Conservation (phyloP, 1,284 basidiomycete species). For the Naganishia liquefaciens region DNA sequence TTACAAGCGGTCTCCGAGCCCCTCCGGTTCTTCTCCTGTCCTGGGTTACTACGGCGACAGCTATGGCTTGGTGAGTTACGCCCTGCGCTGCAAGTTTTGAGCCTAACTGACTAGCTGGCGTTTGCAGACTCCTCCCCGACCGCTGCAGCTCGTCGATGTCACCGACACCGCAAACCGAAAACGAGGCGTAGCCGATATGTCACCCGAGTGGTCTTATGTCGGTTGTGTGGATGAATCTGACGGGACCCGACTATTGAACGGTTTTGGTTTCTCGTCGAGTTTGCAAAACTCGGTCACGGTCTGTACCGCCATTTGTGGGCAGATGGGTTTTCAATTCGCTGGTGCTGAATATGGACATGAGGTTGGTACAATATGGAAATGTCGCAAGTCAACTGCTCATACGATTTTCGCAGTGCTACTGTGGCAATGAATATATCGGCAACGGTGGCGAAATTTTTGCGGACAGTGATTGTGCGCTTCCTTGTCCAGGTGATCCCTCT, state of each 20-base stretch:
- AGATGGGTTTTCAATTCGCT: slow-evolving; percentile 45
- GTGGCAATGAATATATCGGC: slow-evolving; percentile 41
- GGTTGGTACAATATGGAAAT: slow-evolving; percentile 33
- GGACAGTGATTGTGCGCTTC: slow-evolving; percentile 40
- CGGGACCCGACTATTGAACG: slow-evolving; percentile 45
- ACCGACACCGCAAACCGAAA: not conserved
- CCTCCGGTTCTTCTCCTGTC: not conserved
- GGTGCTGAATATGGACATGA: slow-evolving; percentile 50
- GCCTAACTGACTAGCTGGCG: not conserved
- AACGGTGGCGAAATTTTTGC: slow-evolving; percentile 38
- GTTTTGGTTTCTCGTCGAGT: slow-evolving; percentile 47
- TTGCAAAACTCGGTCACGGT: slow-evolving; percentile 29
- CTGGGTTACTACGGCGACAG: slow-evolving; percentile 9
- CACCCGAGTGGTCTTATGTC: slow-evolving; percentile 47
- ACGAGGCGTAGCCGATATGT: slow-evolving; percentile 35
- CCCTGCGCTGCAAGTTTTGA: not conserved
- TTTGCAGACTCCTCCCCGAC: slow-evolving; percentile 9
- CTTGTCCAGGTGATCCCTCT: slow-evolving; percentile 43
- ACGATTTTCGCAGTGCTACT: slow-evolving; percentile 44
- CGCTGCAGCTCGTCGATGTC: slow-evolving; percentile 7
- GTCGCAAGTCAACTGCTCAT: not conserved
- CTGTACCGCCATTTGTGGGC: slow-evolving; percentile 30
- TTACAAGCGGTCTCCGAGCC: not conserved
- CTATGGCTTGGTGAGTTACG: slow-evolving; percentile 17
- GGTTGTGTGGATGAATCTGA: slow-evolving; percentile 51